phyloP scores from a whole-genome alignment of 805 yeast species.

The Wickerhamiella parazyma region DNA sequence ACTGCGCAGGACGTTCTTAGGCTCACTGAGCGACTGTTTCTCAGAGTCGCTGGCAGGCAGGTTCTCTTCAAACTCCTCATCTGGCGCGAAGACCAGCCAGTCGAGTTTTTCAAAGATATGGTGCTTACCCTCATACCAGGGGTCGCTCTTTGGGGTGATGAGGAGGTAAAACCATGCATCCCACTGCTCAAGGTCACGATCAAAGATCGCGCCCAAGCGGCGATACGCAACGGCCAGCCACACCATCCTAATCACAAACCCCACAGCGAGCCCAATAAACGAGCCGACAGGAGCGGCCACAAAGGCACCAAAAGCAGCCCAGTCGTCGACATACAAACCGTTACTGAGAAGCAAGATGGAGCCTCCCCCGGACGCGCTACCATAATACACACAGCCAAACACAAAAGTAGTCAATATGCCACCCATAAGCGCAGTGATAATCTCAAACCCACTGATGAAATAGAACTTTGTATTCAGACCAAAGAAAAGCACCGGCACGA shows the following conservation, averaged over 20 bases:
- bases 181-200: constrained; percentile 26
- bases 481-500: constrained; percentile 69
- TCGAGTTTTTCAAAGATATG: constrained; percentile 12
- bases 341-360: constrained; percentile 43
- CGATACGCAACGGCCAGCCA: constrained; percentile 10
- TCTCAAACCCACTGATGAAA: constrained; percentile 66
- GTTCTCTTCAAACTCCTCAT: background rate
- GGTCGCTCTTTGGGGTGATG: constrained; percentile 5
- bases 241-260: constrained; percentile 29
- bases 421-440: constrained; percentile 72
- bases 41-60: background rate
- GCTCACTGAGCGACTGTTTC: background rate
- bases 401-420: constrained; percentile 68
- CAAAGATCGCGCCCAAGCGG: constrained; percentile 16
- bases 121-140: constrained; percentile 18
- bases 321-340: constrained; percentile 67
- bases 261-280: constrained; percentile 39
- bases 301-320: constrained; percentile 92
- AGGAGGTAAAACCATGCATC: constrained; percentile 11
- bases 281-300: constrained; percentile 81
- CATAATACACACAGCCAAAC: constrained; percentile 69
- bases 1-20: no score
- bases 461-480: constrained; percentile 58
- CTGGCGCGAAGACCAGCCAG: constrained; percentile 16
- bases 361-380: constrained; percentile 58